These are phyloP conservation scores for Fusarium siculi DNA, from an alignment of 2,329 filamentous ascomycete genomes.

Conservation along the genomic window DNA sequence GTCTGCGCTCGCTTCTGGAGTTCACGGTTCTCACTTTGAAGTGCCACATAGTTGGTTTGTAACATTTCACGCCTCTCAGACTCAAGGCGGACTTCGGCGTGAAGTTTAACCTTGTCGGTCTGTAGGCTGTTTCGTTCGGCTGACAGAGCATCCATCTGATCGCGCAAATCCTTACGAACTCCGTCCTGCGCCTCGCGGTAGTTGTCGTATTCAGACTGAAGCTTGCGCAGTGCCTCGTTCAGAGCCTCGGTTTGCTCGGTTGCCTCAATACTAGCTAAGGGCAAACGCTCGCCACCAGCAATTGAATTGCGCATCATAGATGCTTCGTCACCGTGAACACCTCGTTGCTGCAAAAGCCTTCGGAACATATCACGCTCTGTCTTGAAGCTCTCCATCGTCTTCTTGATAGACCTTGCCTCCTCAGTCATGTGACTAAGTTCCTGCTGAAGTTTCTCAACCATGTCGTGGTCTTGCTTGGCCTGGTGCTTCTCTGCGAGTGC, in stretches of 20 bases:
- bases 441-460: slow-evolving; percentile 77
- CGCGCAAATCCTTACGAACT: slow-evolving; percentile 83
- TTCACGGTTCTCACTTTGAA: slow-evolving; percentile 86
- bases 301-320: slow-evolving; percentile 79
- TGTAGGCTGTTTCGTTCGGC: slow-evolving; percentile 85
- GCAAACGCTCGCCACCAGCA: slow-evolving; percentile 64
- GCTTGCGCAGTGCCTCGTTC: slow-evolving; percentile 81
- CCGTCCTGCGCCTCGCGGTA: slow-evolving; percentile 87
- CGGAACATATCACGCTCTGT: slow-evolving; percentile 98
- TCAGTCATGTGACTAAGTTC: slow-evolving; percentile 82
- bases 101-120: slow-evolving; percentile 81
- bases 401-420: slow-evolving; percentile 82
- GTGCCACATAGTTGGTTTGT: slow-evolving; percentile 84
- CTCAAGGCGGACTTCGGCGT: slow-evolving; percentile 83
- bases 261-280: slow-evolving; percentile 68
- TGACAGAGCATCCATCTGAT: slow-evolving; percentile 84
- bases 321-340: slow-evolving; percentile 69
- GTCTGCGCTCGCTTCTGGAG: slow-evolving; percentile 83
- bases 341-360: slow-evolving; percentile 84
- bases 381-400: slow-evolving; percentile 91
- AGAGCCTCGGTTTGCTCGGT: slow-evolving; percentile 69
- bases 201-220: slow-evolving; percentile 89
- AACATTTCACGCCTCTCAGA: slow-evolving; percentile 89
- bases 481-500: slow-evolving; percentile 74
- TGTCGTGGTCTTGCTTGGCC: slow-evolving; percentile 72